These are phyloP conservation scores for Somion occarium DNA, from an alignment of 1,284 basidiomycete genomes.

Conservation along the genomic window DNA sequence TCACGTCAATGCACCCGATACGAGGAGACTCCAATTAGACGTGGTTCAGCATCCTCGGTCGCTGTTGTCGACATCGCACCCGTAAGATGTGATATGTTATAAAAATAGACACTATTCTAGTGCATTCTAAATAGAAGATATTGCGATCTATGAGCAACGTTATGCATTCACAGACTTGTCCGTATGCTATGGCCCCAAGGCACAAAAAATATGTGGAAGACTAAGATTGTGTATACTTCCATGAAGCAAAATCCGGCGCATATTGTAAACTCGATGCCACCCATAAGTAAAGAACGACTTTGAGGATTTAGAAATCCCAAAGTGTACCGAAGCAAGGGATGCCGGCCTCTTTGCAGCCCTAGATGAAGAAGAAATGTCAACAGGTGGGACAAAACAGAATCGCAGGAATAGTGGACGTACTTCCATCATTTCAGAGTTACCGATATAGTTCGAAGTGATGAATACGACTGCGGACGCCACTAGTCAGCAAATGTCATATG, in stretches of 20 bases:
- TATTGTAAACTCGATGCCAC: too few species aligned
- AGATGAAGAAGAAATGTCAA: constrained; percentile 1
- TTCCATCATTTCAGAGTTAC: constrained; percentile 70
- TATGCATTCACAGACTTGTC: background rate
- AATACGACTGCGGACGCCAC: constrained; percentile 50
- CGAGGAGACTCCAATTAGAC: background rate
- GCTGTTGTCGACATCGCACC: background rate
- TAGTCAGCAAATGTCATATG: background rate
- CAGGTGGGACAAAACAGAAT: background rate
- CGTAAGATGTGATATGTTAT: background rate
- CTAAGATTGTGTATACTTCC: background rate
- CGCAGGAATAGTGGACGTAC: constrained; percentile 10
- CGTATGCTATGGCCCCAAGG: background rate
- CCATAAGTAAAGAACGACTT: too few species aligned
- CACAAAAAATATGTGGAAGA: background rate
- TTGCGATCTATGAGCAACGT: background rate
- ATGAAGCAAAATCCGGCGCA: background rate
- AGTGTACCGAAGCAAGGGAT: constrained; percentile 70
- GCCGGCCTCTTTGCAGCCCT: constrained; percentile 68
- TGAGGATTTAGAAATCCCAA: constrained; percentile 60
- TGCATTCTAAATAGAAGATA: background rate
- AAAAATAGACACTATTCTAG: constrained; percentile 2
- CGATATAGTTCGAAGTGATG: constrained; percentile 71
- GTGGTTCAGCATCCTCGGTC: background rate
- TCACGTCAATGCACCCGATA: background rate